phyloP scores from a whole-genome alignment of 805 yeast species.

The Spathaspora gorwiae region DNA sequence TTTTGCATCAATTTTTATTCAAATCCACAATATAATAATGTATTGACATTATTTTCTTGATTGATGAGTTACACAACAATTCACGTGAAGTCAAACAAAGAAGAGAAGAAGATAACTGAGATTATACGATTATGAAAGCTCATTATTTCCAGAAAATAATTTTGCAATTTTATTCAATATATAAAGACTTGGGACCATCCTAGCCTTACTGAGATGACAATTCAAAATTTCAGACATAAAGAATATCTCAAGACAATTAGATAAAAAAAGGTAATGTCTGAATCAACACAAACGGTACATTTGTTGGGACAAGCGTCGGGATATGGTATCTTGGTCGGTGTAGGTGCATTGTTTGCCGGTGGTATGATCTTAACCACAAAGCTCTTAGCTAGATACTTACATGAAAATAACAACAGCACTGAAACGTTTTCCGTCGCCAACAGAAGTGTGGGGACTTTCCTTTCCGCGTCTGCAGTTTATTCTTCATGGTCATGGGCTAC shows the following conservation, averaged over 20 bases:
- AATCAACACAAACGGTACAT: not conserved
- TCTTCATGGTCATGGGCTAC: conserved; percentile 28
- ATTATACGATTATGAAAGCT: not conserved
- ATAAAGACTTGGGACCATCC: not conserved
- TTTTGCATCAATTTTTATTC: too few relatives aligned
- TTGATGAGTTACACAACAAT: not conserved
- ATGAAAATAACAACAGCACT: conserved; percentile 22
- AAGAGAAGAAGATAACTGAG: too few relatives aligned
- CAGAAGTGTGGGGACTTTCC: conserved; percentile 18
- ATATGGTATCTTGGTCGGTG: conserved; percentile 27
- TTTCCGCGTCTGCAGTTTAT: conserved; percentile 21
- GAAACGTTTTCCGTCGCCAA: conserved; percentile 27
- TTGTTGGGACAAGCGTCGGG: conserved; percentile 24
- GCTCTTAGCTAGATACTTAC: conserved; percentile 17
- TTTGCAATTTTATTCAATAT: not conserved
- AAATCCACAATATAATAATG: not conserved
- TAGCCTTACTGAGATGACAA: too few relatives aligned
- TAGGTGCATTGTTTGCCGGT: conserved; percentile 26
- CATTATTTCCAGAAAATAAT: not conserved
- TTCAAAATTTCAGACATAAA: not conserved
- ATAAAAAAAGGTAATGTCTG: not conserved
- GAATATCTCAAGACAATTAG: not conserved
- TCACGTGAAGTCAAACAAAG: too few relatives aligned
- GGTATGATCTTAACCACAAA: conserved; percentile 24
- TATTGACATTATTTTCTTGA: not conserved